phyloP scores from a whole-genome alignment of 2,329 filamentous ascomycete species.

The Nectriaceae sp. region DNA sequence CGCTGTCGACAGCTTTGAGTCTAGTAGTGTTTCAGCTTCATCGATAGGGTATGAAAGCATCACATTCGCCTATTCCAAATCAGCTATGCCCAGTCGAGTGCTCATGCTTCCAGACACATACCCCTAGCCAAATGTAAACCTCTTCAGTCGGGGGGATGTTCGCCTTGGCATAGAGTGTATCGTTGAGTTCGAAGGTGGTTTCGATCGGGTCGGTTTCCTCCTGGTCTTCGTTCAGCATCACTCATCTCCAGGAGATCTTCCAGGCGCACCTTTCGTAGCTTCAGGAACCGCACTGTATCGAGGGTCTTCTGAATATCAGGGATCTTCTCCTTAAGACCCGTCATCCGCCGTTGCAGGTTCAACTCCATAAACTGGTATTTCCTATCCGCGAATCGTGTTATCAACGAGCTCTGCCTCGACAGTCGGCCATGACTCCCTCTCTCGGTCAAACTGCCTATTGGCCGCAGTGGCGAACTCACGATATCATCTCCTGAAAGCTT shows the following conservation, averaged over 20 bases:
- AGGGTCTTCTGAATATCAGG: slow-evolving; percentile 96
- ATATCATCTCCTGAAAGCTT: slow-evolving; percentile 92
- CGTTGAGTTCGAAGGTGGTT: slow-evolving; percentile 94
- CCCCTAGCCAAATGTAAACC: slow-evolving; percentile 96
- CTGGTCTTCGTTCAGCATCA: slow-evolving; percentile 32
- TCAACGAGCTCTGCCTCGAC: no score
- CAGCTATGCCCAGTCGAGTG: slow-evolving; percentile 18
- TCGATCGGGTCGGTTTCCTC: slow-evolving; percentile 71
- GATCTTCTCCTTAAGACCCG: slow-evolving; percentile 88
- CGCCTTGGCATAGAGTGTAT: slow-evolving; percentile 91
- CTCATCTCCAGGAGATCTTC: neutral
- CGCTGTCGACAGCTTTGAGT: slow-evolving; percentile 76
- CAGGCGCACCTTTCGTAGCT: slow-evolving; percentile 65
- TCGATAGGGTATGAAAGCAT: slow-evolving; percentile 94
- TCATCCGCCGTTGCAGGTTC: slow-evolving; percentile 82
- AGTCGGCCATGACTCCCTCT: no score
- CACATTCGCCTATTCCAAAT: slow-evolving; percentile 75
- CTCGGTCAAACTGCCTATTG: no score
- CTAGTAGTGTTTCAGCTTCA: slow-evolving; percentile 80
- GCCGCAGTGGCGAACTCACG: slow-evolving; percentile 58
- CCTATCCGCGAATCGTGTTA: slow-evolving; percentile 53
- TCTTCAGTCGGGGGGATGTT: slow-evolving; percentile 81
- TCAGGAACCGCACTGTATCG: slow-evolving; percentile 85
- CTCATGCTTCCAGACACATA: slow-evolving; percentile 36
- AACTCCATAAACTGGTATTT: slow-evolving; percentile 99